Evolutionary conservation across 148 eudicot genomes (phyloP).

Genomic region (Selenicereus undatus): DNA sequence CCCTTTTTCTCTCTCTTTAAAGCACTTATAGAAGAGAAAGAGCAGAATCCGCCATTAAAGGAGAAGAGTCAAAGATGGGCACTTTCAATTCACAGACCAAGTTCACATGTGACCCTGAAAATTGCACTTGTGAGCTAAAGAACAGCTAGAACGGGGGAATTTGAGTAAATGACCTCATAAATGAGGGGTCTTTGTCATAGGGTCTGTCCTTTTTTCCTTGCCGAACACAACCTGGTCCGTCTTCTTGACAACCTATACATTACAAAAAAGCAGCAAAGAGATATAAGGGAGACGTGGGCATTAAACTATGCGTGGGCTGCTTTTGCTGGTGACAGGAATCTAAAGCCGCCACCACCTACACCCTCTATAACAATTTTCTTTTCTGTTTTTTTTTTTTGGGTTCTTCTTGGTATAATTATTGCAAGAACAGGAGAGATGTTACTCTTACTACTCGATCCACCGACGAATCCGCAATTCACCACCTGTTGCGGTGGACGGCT

Average conservation of each 20-base stretch:
- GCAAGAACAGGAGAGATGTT: background rate
- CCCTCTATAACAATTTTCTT: background rate
- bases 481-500: too few species aligned
- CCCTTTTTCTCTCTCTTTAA: background rate
- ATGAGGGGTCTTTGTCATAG: constrained; percentile 15
- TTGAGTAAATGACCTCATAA: constrained; percentile 1
- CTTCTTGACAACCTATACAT: background rate
- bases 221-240: background rate
- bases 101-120: constrained; percentile 28
- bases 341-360: background rate
- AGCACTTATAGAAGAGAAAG: background rate
- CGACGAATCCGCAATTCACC: too few species aligned
- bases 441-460: too few species aligned
- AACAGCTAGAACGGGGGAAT: constrained; percentile 21
- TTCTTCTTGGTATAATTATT: background rate
- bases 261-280: background rate
- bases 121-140: constrained; percentile 8
- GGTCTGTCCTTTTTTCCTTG: background rate
- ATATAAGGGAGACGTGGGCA: background rate
- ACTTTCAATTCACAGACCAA: constrained; percentile 7
- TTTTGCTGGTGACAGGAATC: background rate
- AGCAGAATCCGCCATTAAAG: constrained; percentile 15
- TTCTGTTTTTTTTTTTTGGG: background rate
- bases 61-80: constrained; percentile 11
- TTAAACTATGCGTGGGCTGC: background rate